Conservation (phyloP, 2,329 filamentous ascomycete genomes). For the Golovinomyces cichoracearum region DNA sequence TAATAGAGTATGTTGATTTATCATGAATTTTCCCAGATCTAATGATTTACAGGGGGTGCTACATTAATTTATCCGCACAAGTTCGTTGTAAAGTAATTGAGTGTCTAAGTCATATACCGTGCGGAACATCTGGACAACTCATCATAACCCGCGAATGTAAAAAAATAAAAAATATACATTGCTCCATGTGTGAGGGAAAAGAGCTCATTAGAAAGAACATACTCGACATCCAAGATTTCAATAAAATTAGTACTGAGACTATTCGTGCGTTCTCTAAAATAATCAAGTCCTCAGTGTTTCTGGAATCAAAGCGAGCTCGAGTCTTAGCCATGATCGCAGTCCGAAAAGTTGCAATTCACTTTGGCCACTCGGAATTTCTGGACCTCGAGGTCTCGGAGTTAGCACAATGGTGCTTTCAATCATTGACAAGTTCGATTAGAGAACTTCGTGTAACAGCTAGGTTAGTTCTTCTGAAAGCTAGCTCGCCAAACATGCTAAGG, state of each 20-base stretch:
- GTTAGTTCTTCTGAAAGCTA: no score
- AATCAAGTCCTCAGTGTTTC: slow-evolving; percentile 20
- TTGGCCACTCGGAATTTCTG: slow-evolving; percentile 29
- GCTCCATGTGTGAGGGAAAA: slow-evolving; percentile 11
- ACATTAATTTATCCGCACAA: slow-evolving; percentile 22
- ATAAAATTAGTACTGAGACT: slow-evolving; percentile 16
- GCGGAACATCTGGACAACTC: slow-evolving; percentile 26
- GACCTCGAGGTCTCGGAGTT: slow-evolving; percentile 40
- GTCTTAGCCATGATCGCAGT: slow-evolving; percentile 48
- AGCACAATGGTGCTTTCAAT: slow-evolving; percentile 60
- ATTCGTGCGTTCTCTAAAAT: slow-evolving; percentile 23
- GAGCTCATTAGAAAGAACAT: slow-evolving; percentile 4
- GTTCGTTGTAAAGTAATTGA: slow-evolving; percentile 28
- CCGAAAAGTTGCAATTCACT: slow-evolving; percentile 43
- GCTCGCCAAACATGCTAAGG: slow-evolving; percentile 6
- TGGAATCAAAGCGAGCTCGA: slow-evolving; percentile 31
- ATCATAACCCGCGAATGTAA: slow-evolving; percentile 9
- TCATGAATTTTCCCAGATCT: slow-evolving; percentile 1
- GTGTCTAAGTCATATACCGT: slow-evolving; percentile 29
- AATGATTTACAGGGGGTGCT: slow-evolving; percentile 16
- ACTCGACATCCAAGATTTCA: slow-evolving; percentile 6
- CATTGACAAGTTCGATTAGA: slow-evolving; percentile 56
- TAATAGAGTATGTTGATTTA: slow-evolving; percentile 22
- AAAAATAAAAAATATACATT: slow-evolving; percentile 11
- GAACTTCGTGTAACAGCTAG: slow-evolving; percentile 66